phyloP scores from a whole-genome alignment of 1,284 basidiomycete species.

The Cutaneotrichosporon arboriforme region DNA sequence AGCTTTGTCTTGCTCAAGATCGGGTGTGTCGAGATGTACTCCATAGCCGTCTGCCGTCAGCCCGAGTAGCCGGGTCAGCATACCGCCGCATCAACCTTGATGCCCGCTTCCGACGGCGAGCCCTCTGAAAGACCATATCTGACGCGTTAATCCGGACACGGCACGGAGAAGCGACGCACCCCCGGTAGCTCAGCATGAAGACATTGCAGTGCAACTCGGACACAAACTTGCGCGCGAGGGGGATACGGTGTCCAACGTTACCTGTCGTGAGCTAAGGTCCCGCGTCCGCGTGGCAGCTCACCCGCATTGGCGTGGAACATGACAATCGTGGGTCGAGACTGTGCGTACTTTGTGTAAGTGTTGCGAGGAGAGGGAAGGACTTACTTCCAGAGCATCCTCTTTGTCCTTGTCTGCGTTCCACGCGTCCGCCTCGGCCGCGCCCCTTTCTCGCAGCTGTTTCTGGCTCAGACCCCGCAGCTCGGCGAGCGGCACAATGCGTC shows the following conservation, averaged over 20 bases:
- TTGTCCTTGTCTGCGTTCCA: conserved; percentile 33
- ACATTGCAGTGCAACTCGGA: conserved; percentile 61
- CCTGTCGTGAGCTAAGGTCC: conserved; percentile 24
- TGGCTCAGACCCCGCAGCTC: conserved; percentile 22
- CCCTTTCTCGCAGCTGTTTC: conserved; percentile 24
- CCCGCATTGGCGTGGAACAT: conserved; percentile 89
- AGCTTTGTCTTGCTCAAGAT: conserved; percentile 59
- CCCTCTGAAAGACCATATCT: conserved; percentile 78
- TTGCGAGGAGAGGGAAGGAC: neutral
- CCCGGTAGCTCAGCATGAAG: conserved; percentile 46
- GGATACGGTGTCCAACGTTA: conserved; percentile 69
- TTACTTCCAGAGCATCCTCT: conserved; percentile 29
- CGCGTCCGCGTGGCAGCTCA: conserved; percentile 53
- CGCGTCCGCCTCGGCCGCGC: conserved; percentile 19
- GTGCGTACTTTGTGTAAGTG: conserved; percentile 54
- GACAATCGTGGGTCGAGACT: conserved; percentile 70
- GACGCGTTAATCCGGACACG: neutral
- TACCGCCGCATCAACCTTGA: conserved; percentile 74
- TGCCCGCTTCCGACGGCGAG: conserved; percentile 70
- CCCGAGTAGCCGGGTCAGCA: conserved; percentile 28
- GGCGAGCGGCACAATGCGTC: conserved; percentile 18
- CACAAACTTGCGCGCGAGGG: conserved; percentile 80
- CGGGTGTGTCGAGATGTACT: conserved; percentile 68
- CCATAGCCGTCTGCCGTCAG: conserved; percentile 55
- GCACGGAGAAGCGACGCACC: conserved; percentile 20